Conservation (phyloP, 108 stramenopile species). For the Nannochloropsis salina region DNA sequence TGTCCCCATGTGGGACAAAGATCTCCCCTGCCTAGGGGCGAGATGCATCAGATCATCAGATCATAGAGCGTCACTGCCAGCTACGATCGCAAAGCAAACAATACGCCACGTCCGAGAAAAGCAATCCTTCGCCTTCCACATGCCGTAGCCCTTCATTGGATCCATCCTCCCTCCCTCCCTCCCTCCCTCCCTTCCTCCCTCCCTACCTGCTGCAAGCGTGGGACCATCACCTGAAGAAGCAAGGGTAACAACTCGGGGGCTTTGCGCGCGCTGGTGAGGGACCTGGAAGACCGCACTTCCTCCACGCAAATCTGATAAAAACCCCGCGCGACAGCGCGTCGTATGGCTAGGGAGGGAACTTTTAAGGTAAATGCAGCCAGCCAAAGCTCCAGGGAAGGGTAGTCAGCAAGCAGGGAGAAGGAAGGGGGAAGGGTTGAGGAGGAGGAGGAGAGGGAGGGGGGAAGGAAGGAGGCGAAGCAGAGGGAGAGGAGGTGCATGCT, state of each 20-base stretch:
- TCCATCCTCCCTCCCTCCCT: not conserved
- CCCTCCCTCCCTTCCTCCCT: conserved; percentile 2
- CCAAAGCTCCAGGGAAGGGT: not conserved
- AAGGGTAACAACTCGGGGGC: not conserved
- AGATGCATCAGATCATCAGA: too few species aligned
- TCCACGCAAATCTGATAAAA: not conserved
- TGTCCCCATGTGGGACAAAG: too few species aligned
- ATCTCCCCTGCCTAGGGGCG: too few species aligned
- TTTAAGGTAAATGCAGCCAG: not conserved
- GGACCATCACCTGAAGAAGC: not conserved
- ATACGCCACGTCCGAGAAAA: too few species aligned
- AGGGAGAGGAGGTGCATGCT: not conserved
- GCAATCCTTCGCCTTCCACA: too few species aligned
- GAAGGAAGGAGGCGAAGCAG: not conserved
- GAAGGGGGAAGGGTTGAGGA: too few species aligned
- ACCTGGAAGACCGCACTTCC: not conserved
- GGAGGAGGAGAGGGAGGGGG: not conserved
- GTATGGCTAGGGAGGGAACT: not conserved
- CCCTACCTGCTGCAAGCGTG: not conserved
- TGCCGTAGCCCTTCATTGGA: too few species aligned
- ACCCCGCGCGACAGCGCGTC: not conserved
- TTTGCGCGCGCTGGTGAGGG: not conserved
- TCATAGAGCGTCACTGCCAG: too few species aligned
- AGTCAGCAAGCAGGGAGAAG: not conserved
- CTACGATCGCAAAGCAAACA: too few species aligned